Evolutionary conservation across 768 basidiomycete genomes (phyloP).

Genomic region (Podaxis sp.): DNA sequence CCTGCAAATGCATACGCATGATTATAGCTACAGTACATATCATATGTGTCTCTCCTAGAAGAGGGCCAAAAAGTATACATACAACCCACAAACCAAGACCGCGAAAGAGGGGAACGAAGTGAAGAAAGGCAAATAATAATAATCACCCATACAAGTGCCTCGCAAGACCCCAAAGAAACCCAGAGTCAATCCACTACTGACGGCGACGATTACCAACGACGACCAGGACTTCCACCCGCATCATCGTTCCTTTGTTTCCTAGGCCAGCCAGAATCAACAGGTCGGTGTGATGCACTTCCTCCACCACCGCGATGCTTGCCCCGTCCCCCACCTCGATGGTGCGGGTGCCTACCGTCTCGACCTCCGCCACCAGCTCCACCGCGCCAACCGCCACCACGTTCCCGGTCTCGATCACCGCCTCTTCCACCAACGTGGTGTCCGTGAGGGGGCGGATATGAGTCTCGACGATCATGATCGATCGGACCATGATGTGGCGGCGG

Average conservation of each 20-base stretch:
- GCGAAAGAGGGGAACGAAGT: constrained; percentile 3
- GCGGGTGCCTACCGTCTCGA: constrained; percentile 27
- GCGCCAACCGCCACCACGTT: constrained; percentile 31
- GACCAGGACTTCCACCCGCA: constrained; percentile 21
- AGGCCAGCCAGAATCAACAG: constrained; percentile 63
- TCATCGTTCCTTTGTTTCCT: constrained; percentile 38
- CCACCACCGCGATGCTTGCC: constrained; percentile 17
- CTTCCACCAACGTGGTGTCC: constrained; percentile 34
- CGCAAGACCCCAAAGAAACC: constrained; percentile 8
- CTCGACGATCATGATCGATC: constrained; percentile 21
- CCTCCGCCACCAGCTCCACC: constrained; percentile 31
- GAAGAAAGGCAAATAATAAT: constrained; percentile 16
- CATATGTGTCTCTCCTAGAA: not conserved
- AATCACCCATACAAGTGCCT: constrained; percentile 12
- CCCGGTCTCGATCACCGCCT: constrained; percentile 33
- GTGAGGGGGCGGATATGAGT: constrained; percentile 33
- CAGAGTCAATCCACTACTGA: not conserved
- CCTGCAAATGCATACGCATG: constrained; percentile 4
- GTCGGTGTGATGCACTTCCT: constrained; percentile 30
- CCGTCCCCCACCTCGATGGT: constrained; percentile 18
- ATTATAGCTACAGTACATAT: constrained; percentile 15
- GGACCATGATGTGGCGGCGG: constrained; percentile 23
- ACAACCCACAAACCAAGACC: not conserved
- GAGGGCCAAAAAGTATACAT: not conserved
- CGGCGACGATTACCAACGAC: constrained; percentile 17